phyloP scores from a whole-genome alignment of 345 rosid genomes.

The Toxicodendron radicans region DNA sequence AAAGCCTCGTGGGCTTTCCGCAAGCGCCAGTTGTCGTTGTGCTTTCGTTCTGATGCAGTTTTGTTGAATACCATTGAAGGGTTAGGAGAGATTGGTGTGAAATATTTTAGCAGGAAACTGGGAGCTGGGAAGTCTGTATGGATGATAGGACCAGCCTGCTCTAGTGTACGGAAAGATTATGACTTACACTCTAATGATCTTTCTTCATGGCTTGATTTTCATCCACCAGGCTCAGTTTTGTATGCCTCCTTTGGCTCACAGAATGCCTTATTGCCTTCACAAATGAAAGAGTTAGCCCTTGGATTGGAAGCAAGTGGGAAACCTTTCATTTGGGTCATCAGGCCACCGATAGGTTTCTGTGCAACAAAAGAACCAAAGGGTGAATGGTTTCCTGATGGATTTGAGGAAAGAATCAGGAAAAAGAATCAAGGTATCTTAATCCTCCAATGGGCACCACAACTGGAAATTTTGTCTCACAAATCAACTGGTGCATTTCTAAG shows the following conservation, averaged over 20 bases:
- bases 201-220: conserved; percentile 18
- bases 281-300: conserved; percentile 20
- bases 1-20: not conserved
- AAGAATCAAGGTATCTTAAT: conserved; percentile 19
- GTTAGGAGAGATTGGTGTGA: conserved; percentile 6
- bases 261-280: conserved; percentile 15
- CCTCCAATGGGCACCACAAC: conserved; percentile 22
- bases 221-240: conserved; percentile 16
- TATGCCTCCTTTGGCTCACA: conserved; percentile 19
- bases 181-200: not conserved
- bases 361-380: conserved; percentile 8
- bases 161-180: not conserved
- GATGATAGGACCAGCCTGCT: conserved; percentile 22
- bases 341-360: conserved; percentile 16
- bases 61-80: conserved; percentile 17
- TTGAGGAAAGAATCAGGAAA: conserved; percentile 7
- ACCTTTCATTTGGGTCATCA: conserved; percentile 21
- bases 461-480: conserved; percentile 19
- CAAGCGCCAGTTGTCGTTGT: conserved; percentile 1
- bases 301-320: conserved; percentile 21
- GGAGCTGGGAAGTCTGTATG: conserved; percentile 20
- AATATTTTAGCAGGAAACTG: conserved; percentile 22
- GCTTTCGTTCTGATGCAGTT: conserved; percentile 17
- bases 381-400: conserved; percentile 29
- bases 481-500: conserved; percentile 22